Evolutionary conservation across 257 asterid species (phyloP).

Genomic region (Pogostemon cablin): DNA sequence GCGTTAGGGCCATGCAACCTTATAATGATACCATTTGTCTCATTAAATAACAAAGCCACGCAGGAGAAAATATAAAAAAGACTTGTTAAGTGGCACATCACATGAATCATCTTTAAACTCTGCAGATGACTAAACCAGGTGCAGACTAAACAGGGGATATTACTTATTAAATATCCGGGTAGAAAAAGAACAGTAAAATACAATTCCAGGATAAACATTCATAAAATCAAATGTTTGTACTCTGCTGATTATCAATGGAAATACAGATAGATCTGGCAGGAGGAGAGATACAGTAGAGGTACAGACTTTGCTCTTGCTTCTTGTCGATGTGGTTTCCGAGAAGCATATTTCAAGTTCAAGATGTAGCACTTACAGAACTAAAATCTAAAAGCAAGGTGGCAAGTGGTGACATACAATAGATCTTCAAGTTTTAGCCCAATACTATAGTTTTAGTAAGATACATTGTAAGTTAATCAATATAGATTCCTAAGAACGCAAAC

Average conservation of each 20-base stretch:
- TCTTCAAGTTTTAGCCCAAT: neutral
- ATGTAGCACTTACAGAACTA: neutral
- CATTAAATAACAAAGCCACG: neutral
- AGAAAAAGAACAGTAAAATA: neutral
- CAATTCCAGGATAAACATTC: conserved; percentile 12
- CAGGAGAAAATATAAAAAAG: neutral
- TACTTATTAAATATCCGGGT: neutral
- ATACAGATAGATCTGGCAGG: conserved; percentile 7
- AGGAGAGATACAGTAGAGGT: neutral
- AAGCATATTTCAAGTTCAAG: conserved; percentile 12
- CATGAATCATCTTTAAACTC: neutral
- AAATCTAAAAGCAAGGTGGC: neutral
- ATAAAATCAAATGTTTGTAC: neutral
- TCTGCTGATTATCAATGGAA: neutral
- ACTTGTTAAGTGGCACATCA: neutral
- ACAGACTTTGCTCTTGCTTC: conserved; percentile 7
- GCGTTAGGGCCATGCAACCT: conserved; percentile 25
- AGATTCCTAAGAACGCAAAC: neutral
- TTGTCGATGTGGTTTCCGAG: conserved; percentile 9
- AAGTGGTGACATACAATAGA: neutral
- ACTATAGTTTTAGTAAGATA: neutral
- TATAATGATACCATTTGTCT: conserved; percentile 19
- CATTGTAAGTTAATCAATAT: neutral
- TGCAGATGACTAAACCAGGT: neutral
- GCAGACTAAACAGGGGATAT: neutral